Evolutionary conservation across 208 protist species (phyloP), one percentile per base, ranked within the genome.

Genomic region (Leptomonas pyrrhocoris): DNA sequence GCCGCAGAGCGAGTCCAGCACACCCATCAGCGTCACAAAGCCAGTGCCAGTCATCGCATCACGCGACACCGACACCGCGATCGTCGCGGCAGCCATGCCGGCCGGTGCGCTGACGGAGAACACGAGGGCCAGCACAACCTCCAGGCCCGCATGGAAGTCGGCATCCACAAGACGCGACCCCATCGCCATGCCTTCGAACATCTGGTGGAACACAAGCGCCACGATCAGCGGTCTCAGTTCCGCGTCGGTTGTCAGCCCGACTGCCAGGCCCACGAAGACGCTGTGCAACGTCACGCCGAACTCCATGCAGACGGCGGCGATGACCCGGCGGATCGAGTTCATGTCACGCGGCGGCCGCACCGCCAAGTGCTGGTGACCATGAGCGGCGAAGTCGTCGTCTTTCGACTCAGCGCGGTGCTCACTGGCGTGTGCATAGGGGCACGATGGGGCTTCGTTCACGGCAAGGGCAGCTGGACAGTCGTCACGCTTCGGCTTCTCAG

Each of bases 161-260:
- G 88, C 79, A n/a, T 93, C 88, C 61, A 75, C 84, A 25, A 93
- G 65, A 36, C 83, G 73, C 16, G 88, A 77, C 27, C 88, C 84
- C 42, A 93, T 69, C 13, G 84, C 77, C 60, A 90, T 80, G 27
- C 88, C 88, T 67, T 90, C 88, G 55, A 93, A 93, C 38, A 88
- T 55, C 67, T 92, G 86, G 55, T 92, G 86, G 55, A 92, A 88
- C 56, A 79, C 69, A 13, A 90, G 63, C 5, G 87, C 87, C 25
- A 90, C 57, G 31, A 88, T 51, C 28, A 93, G 72, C 42, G 73
- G 68, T 42, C 71, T 78, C 30, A 88, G 78, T 38, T 88, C 80
- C 18, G 25, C 36, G 57, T 90, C 79, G 11, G 50, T 77, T 1
- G 73, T 75, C 19, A 90, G 71, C 15, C 84, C 88, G 8, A 93